phyloP scores from a whole-genome alignment of 228 moss, liverwort and hornwort genomes.

The Sphagnum fallax region DNA sequence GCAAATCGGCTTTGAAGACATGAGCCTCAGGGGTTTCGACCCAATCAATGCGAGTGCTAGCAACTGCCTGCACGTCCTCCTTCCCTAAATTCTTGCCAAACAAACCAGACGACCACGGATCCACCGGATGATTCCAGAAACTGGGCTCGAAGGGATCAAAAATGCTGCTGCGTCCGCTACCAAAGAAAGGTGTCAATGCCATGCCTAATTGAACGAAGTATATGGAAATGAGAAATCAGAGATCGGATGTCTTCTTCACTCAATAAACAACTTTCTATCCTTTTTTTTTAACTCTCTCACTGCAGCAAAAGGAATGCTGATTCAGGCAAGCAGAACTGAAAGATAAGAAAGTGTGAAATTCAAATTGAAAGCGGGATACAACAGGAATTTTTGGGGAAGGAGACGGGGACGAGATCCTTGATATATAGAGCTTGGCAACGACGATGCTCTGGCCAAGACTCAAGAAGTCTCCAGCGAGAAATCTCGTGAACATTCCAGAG shows the following conservation, averaged over 20 bases:
- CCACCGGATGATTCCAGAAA: neutral
- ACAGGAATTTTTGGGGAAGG: rapidly evolving
- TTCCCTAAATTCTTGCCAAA: constrained; percentile 14
- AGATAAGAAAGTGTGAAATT: no score
- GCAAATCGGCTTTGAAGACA: constrained; percentile 34
- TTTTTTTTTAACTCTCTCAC: no score
- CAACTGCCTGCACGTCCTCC: constrained; percentile 12
- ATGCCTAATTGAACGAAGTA: neutral
- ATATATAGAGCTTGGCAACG: no score
- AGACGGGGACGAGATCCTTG: no score
- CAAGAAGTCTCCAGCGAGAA: no score
- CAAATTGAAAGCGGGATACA: no score
- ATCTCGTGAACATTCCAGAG: neutral
- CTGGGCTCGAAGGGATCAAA: no score
- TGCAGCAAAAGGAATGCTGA: no score
- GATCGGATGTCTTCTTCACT: neutral
- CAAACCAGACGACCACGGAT: constrained; percentile 6
- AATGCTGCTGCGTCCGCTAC: neutral
- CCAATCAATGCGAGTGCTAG: constrained; percentile 23
- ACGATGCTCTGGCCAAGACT: no score
- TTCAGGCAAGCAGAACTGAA: no score
- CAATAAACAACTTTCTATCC: no score
- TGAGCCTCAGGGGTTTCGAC: constrained; percentile 18
- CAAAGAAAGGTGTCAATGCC: neutral
- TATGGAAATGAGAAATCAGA: neutral